A percentile compares a stretch with the other conserved stretches of the same genome.
Evolutionary conservation across 305 asterid genomes (phyloP).

Genomic region (Fraxinus floribunda): DNA sequence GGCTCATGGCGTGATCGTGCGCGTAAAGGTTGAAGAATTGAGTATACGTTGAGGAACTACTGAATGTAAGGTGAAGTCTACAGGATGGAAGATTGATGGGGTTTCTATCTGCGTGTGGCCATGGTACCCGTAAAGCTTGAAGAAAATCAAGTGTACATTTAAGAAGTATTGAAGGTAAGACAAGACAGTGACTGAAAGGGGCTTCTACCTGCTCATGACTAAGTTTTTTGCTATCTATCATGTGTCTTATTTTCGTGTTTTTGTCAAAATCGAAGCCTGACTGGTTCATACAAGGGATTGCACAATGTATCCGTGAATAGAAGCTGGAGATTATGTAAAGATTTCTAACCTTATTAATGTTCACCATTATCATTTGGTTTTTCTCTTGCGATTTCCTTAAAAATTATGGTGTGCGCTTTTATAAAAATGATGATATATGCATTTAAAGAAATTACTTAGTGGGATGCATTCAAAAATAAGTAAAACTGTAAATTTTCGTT

Average conservation of each 20-base stretch:
- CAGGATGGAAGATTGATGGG: background rate
- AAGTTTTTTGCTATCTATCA: background rate
- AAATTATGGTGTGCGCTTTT: background rate
- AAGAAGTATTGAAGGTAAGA: background rate
- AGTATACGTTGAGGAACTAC: background rate
- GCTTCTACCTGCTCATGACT: background rate
- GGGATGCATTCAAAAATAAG: background rate
- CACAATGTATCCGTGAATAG: background rate
- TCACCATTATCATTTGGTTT: background rate
- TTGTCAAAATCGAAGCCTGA: background rate
- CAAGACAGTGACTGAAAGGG: background rate
- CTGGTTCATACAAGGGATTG: background rate
- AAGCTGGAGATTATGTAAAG: background rate
- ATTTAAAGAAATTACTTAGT: background rate
- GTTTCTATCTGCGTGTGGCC: background rate
- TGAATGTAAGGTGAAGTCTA: background rate
- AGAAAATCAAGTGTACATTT: background rate
- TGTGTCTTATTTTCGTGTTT: background rate
- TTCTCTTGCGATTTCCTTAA: background rate
- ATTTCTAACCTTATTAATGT: background rate
- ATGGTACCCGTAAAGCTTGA: background rate
- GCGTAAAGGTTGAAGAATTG: constrained; percentile 24
- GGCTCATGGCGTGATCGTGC: constrained; percentile 88
- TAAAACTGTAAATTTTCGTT: background rate
- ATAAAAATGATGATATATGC: background rate